Percentiles rank a stretch among this genome's conserved stretches.
These are phyloP conservation scores for Coemansia sp. DNA, from an alignment of 192 early-diverging fungal genomes.

Conservation along the genomic window DNA sequence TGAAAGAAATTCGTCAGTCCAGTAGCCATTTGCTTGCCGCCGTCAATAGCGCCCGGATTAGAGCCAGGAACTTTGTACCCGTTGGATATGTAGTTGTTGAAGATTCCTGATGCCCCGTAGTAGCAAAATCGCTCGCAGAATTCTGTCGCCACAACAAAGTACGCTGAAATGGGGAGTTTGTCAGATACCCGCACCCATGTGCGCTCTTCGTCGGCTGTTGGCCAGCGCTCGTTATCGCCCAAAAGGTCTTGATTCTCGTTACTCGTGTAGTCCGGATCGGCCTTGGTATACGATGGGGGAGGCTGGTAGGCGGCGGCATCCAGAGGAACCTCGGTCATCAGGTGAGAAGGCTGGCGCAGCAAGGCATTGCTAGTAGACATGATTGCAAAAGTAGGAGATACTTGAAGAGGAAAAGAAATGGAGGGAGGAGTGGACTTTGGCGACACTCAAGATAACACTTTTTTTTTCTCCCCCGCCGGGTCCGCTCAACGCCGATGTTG, in stretches of 20 bases:
- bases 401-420: too few species aligned
- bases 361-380: too few species aligned
- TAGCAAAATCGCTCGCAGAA: conserved; percentile 64
- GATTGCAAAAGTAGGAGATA: too few species aligned
- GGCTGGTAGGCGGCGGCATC: conserved; percentile 8
- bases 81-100: conserved; percentile 63
- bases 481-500: too few species aligned
- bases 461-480: too few species aligned
- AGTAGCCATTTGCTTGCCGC: conserved; percentile 54
- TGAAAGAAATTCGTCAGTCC: conserved; percentile 60
- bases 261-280: background rate
- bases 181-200: conserved; percentile 59
- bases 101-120: conserved; percentile 60
- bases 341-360: too few species aligned
- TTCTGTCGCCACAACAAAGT: conserved; percentile 58
- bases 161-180: conserved; percentile 53
- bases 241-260: too few species aligned
- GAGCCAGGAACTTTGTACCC: conserved; percentile 43
- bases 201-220: conserved; percentile 58
- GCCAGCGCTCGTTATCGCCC: conserved; percentile 29
- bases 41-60: conserved; percentile 46
- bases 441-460: too few species aligned
- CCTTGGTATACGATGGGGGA: background rate
- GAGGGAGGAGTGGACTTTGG: too few species aligned
- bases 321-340: conserved; percentile 4